phyloP scores from a whole-genome alignment of 116 monocot genomes.

The Papilionanthe hybrid region DNA sequence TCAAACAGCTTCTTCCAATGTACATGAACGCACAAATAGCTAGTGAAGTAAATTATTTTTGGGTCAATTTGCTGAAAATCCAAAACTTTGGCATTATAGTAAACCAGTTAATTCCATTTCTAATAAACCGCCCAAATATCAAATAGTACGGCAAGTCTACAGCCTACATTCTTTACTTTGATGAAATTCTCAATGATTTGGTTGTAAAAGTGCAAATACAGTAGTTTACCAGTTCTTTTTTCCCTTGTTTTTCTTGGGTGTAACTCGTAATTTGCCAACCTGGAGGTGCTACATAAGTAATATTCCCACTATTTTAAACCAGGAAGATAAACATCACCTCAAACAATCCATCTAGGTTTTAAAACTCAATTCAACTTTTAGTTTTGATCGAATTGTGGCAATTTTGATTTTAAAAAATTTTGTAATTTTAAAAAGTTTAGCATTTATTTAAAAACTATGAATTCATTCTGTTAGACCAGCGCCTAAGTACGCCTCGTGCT shows the following conservation, averaged over 20 bases:
- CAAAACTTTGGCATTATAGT: not conserved
- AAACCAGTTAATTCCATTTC: not conserved
- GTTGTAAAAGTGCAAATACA: not conserved
- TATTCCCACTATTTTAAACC: not conserved
- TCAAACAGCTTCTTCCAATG: not conserved
- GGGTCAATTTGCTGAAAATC: not conserved
- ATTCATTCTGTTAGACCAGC: not conserved
- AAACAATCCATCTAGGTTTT: not conserved
- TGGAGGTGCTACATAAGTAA: not conserved
- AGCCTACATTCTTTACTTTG: not conserved
- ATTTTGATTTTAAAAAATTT: not conserved
- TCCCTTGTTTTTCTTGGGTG: not conserved
- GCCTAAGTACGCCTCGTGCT: too few relatives aligned
- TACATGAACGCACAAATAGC: not conserved
- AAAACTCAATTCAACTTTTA: not conserved
- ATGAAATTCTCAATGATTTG: not conserved
- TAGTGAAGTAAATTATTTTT: not conserved
- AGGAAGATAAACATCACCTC: not conserved
- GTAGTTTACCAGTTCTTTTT: not conserved
- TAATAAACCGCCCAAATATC: not conserved
- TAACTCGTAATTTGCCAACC: not conserved
- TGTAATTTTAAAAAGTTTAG: not conserved
- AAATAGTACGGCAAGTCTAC: too few relatives aligned
- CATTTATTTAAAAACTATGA: not conserved
- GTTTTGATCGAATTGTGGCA: not conserved